Base-by-base conservation (phyloP, 345 rosid species). In the Eucalyptus coolabah region DNA sequence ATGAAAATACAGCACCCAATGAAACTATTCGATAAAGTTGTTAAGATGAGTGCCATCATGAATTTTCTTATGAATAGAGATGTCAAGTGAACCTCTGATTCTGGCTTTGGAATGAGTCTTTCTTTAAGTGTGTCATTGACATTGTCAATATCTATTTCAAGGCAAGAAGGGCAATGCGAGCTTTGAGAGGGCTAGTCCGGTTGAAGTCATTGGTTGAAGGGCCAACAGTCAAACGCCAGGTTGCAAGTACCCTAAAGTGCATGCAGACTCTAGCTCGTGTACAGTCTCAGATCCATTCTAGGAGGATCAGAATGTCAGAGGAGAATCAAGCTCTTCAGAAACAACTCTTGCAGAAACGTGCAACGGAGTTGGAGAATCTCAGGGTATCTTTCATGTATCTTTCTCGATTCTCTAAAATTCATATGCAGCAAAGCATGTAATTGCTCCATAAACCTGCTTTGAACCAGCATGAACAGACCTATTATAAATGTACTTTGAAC, bases 321-420 rank as follows among this genome's bases (percentile, higher is more conserved):
- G 99, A 98, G 95, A 98, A 96, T 92, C 98, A 95, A 87, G 97
- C 98, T 89, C 96, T 97, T 51, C 99, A 96, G 92, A 94, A 92
- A 59, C 99, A 98, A 93, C 95, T 97, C 51, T 92, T 96, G 89
- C 99, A 97, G 92, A 96, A 98, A 89, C 99, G 97, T 90, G 99
- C 97, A 16, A 95, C 94, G 90, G 99, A 98, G 93, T 92, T 97
- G 60, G 97, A 94, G 89, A 95, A 93, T 89, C 90, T 94, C 88
- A 94, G 92, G 96, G 99, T 96, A 47, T 90, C 87, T 89, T 9
- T 53, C 40, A 54, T 47, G 88, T 82, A 81, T 32, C 83, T 17
- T 80, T 45, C 34, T 80, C 4, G 3, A 77, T 45, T 54, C 69
- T 87, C 69, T 53, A 6, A 54, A 7, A n/a, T 54, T 45, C 54